Conservation (phyloP, 768 basidiomycete species). For the Termitomyces heimii region DNA sequence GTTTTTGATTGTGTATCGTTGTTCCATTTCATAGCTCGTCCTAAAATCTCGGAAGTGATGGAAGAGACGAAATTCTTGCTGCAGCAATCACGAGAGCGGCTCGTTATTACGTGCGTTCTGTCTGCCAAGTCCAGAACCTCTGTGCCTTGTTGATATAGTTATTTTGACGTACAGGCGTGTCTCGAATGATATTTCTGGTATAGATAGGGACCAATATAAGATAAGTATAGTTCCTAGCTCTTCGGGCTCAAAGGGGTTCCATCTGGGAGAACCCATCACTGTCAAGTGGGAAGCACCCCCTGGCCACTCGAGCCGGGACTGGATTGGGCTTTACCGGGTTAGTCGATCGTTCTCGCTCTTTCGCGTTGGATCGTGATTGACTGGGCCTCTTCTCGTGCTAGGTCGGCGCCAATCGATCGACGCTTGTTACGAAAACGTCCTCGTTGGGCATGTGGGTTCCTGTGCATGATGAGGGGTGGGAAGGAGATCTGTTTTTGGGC, state of each 20-base stretch:
- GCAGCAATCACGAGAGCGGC: conserved; percentile 83
- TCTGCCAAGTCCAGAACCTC: too few relatives aligned
- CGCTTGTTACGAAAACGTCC: conserved; percentile 75
- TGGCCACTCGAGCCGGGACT: conserved; percentile 86
- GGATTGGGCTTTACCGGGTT: conserved; percentile 92
- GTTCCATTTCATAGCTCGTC: conserved; percentile 55
- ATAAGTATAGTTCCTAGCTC: conserved; percentile 51
- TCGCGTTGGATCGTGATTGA: not conserved
- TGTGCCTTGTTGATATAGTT: not conserved
- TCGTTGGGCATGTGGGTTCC: conserved; percentile 92
- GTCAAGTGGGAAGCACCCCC: conserved; percentile 85
- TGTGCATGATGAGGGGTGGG: conserved; percentile 89
- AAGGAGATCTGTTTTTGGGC: conserved; percentile 72
- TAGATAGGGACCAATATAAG: conserved; percentile 77
- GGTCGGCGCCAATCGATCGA: conserved; percentile 86
- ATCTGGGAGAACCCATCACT: conserved; percentile 85
- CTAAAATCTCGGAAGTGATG: conserved; percentile 82
- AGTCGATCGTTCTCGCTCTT: conserved; percentile 12
- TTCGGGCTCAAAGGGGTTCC: conserved; percentile 57
- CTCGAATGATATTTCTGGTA: conserved; percentile 72
- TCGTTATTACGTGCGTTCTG: conserved; percentile 81
- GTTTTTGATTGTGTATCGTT: not conserved
- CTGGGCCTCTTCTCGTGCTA: conserved; percentile 19
- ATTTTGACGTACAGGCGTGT: conserved; percentile 53
- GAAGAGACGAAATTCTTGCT: conserved; percentile 90